Conservation (phyloP, 371 early-diverging fungal species). For the Chytridium lagenaria region DNA sequence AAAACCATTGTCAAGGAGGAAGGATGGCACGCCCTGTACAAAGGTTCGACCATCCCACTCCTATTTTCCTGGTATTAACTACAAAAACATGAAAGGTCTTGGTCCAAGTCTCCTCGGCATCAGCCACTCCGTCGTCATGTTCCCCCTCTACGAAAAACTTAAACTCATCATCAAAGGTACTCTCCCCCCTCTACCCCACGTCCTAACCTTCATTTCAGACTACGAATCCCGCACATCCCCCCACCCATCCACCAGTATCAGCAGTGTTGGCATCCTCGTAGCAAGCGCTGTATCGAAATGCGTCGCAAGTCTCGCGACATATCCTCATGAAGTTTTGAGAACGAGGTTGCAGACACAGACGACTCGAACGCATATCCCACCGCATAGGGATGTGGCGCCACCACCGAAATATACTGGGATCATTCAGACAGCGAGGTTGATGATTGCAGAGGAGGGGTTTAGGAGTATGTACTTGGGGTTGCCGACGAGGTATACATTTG, state of each 20-base stretch:
- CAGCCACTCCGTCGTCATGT: slow-evolving; percentile 92
- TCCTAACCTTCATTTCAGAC: not conserved
- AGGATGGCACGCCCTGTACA: slow-evolving; percentile 50
- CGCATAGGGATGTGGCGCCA: not conserved
- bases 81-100: slow-evolving; percentile 73
- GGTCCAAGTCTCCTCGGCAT: slow-evolving; percentile 90
- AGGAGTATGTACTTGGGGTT: slow-evolving; percentile 30
- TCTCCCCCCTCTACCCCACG: not conserved
- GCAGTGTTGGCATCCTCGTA: slow-evolving; percentile 61
- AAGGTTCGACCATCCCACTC: slow-evolving; percentile 63
- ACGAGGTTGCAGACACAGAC: slow-evolving; percentile 90
- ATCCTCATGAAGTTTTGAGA: slow-evolving; percentile 87
- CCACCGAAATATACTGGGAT: slow-evolving; percentile 35
- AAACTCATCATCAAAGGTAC: slow-evolving; percentile 55
- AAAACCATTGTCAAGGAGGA: slow-evolving; percentile 43
- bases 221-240: not conserved
- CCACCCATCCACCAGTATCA: slow-evolving; percentile 24
- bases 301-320: slow-evolving; percentile 85
- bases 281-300: slow-evolving; percentile 88
- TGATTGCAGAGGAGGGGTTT: slow-evolving; percentile 35
- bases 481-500: slow-evolving; percentile 17
- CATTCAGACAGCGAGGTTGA: slow-evolving; percentile 25
- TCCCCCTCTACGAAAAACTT: slow-evolving; percentile 92
- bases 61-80: slow-evolving; percentile 57
- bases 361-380: slow-evolving; percentile 28